Evolutionary conservation across 1,284 basidiomycete species (phyloP), one percentile per base, ranked within the genome.

Genomic region (Sporisorium reilianum): DNA sequence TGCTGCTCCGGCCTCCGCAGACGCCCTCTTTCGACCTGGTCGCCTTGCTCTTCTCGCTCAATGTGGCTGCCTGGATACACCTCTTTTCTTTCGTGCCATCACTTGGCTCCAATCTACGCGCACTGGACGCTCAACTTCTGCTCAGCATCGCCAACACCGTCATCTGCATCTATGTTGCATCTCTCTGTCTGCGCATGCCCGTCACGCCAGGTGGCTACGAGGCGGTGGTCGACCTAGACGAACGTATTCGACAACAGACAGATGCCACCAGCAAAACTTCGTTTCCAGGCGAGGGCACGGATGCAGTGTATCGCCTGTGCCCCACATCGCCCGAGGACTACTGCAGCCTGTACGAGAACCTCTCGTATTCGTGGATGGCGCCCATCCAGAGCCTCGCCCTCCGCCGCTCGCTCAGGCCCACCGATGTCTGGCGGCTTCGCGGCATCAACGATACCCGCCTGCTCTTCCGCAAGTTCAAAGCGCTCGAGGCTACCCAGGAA

Each of bases 261-360:
- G 76, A 59, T 16, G 18, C 50, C n/a, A 34, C 55, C n/a, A 41
- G 22, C 23, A 18, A 41, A 32, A 3, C 20, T 8, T 10, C 58
- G n/a, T 18, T 64, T 14, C 45, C 55, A 23, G 53, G 64, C 38
- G 26, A 61, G 20, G 54, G 62, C 30, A 38, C 59, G 41, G 57
- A 61, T 23, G 60, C 61, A 10, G 63, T 54, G 11, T 80, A 80
- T 49, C 62, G 57, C 12, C 53, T 62, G 34, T 80, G 77, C 32
- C 79, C 79, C 2, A 80, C 79, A 1, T 78, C 78, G 5, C 79
- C 79, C 2, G 79, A 80, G 46, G 79, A 80, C 49, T 80, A 75
- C 42, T 68, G 64, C 40, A 66, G 59, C 25, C 64, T 80, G 8
- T 62, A 63, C 53, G 55, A 70, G 41, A 66, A 69, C 11, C 55